Evolutionary conservation across 331 rosid genomes (phyloP).

Genomic region (Acacia pycnantha): DNA sequence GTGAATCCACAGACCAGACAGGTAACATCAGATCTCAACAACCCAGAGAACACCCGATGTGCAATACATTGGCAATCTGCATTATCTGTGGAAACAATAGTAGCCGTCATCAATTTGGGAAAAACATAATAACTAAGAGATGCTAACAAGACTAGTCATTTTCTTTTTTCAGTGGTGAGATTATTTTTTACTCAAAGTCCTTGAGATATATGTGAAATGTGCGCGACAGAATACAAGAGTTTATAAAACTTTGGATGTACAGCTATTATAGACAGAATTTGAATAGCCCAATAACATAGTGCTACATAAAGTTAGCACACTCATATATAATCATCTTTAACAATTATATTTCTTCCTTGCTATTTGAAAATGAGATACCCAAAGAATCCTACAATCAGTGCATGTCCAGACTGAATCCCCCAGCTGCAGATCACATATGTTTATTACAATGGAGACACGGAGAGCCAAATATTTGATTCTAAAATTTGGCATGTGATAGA

Average conservation of each 20-base stretch:
- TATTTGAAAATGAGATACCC: background rate
- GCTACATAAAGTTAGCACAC: background rate
- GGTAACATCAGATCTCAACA: conserved; percentile 85
- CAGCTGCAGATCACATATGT: background rate
- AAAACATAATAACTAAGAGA: conserved; percentile 10
- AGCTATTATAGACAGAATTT: background rate
- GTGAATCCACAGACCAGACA: conserved; percentile 92
- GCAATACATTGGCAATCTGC: conserved; percentile 86
- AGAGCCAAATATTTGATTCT: background rate
- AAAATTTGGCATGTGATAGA: background rate
- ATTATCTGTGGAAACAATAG: conserved; percentile 44
- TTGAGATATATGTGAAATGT: background rate
- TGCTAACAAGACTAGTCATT: background rate
- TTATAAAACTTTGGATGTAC: conserved; percentile 1
- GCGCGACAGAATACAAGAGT: background rate
- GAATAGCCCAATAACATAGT: background rate
- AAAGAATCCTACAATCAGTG: background rate
- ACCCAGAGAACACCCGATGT: conserved; percentile 82
- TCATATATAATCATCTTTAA: background rate
- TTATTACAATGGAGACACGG: conserved; percentile 12
- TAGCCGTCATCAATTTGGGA: conserved; percentile 5
- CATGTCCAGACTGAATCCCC: conserved; percentile 10
- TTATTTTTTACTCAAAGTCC: background rate
- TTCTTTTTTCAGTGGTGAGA: background rate
- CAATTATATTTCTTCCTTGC: no score